Percentiles rank a stretch among this genome's conserved stretches.
Conservation (phyloP, 1,284 basidiomycete genomes). For the Wallemia hederae region DNA sequence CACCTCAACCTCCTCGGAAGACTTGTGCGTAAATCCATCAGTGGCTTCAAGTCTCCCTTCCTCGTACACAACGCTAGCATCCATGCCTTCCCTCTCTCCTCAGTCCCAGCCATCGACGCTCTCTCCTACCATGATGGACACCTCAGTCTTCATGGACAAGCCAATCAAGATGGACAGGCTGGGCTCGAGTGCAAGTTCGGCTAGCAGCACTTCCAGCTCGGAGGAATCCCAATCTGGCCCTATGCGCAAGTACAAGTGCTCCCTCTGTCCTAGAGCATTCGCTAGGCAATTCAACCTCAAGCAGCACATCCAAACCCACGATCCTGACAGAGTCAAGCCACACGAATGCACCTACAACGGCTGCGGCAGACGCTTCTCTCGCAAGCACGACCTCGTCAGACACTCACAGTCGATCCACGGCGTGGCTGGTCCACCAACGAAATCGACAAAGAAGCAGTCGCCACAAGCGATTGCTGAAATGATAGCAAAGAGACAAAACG, state of each 20-base stretch:
- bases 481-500: neutral
- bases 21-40: neutral
- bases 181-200: neutral
- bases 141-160: neutral
- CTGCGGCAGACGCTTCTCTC: slow-evolving; percentile 57
- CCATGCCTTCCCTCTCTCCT: neutral
- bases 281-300: slow-evolving; percentile 70
- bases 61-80: neutral
- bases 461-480: neutral
- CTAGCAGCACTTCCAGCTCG: neutral
- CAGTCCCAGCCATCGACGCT: neutral
- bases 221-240: neutral
- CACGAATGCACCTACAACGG: slow-evolving; percentile 48
- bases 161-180: neutral
- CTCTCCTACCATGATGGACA: neutral
- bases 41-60: neutral
- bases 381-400: slow-evolving; percentile 62
- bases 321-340: slow-evolving; percentile 56
- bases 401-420: slow-evolving; percentile 53
- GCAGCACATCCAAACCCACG: slow-evolving; percentile 66
- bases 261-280: slow-evolving; percentile 26
- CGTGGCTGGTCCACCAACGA: neutral
- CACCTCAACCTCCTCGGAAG: neutral
- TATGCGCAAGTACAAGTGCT: neutral
- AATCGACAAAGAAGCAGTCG: neutral